phyloP scores from a whole-genome alignment of 331 rosid species.

The Phaseolus coccineus region DNA sequence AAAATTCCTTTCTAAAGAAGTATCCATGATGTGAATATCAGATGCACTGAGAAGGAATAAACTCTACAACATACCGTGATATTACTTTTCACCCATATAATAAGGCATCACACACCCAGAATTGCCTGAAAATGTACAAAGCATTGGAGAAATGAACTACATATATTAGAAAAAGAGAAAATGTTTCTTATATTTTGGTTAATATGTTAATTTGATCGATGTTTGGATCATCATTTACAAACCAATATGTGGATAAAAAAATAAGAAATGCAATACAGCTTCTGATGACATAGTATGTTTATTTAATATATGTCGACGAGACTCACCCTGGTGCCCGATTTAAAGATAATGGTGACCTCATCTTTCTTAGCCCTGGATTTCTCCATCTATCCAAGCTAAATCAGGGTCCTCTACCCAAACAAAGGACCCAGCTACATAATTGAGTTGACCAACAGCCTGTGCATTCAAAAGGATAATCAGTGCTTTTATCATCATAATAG shows the following conservation, averaged over 20 bases:
- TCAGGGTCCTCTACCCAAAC: slow-evolving; percentile 83
- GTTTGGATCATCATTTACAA: no score
- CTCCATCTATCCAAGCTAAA: slow-evolving; percentile 80
- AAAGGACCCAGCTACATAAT: slow-evolving; percentile 63
- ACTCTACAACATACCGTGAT: background rate
- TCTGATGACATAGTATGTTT: no score
- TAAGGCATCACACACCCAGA: no score
- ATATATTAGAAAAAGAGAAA: background rate
- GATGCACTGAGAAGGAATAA: background rate
- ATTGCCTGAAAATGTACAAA: no score
- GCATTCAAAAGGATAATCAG: slow-evolving; percentile 45
- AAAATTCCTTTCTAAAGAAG: slow-evolving; percentile 10
- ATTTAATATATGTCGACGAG: background rate
- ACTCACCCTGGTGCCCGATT: slow-evolving; percentile 71
- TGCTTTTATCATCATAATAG: slow-evolving; percentile 5
- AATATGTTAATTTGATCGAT: no score
- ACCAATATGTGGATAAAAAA: no score
- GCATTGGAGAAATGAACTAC: no score
- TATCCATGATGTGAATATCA: background rate
- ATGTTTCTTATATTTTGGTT: background rate
- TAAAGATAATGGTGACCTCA: slow-evolving; percentile 50
- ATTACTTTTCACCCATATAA: background rate
- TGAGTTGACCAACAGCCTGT: slow-evolving; percentile 65
- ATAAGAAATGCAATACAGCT: no score
- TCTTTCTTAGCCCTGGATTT: slow-evolving; percentile 60